Conservation (phyloP, 371 early-diverging fungal genomes). For the Chytridiales sp. region DNA sequence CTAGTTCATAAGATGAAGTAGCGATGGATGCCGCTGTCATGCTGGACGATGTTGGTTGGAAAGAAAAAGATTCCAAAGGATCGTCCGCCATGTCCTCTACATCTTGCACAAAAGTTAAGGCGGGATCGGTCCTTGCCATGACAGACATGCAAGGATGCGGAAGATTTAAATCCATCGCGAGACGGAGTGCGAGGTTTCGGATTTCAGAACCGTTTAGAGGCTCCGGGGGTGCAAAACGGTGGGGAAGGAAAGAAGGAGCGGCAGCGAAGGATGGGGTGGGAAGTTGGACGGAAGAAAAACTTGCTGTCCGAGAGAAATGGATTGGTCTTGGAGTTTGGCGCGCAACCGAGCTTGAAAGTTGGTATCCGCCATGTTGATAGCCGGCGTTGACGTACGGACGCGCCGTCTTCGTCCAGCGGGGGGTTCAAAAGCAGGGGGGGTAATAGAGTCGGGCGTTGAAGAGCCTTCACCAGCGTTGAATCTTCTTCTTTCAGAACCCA, state of each 20-base stretch:
- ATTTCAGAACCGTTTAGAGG: conserved; percentile 35
- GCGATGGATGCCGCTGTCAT: neutral
- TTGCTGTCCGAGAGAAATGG: conserved; percentile 18
- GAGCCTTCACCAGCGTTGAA: conserved; percentile 5
- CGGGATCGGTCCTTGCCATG: conserved; percentile 44
- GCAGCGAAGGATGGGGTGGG: conserved; percentile 16
- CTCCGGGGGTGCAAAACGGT: conserved; percentile 27
- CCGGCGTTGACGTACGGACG: conserved; percentile 8
- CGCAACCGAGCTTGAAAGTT: too few species aligned
- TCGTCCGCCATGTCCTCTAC: conserved; percentile 38
- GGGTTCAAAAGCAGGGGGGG: too few species aligned
- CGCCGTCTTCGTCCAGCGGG: neutral
- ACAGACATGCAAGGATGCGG: conserved; percentile 36
- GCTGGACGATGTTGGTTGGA: conserved; percentile 26
- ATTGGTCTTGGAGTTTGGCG: conserved; percentile 19
- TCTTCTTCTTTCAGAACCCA: too few species aligned
- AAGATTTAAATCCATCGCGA: conserved; percentile 5
- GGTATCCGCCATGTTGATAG: too few species aligned
- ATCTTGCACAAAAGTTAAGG: conserved; percentile 31
- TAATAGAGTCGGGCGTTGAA: neutral
- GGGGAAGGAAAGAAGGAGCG: conserved; percentile 23
- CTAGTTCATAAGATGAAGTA: too few species aligned
- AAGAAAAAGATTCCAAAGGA: conserved; percentile 35
- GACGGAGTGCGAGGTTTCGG: conserved; percentile 30
- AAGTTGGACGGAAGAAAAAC: conserved; percentile 5